These are phyloP conservation scores for Rubroboletus satanas DNA, from an alignment of 768 basidiomycete species.

Conservation along the genomic window DNA sequence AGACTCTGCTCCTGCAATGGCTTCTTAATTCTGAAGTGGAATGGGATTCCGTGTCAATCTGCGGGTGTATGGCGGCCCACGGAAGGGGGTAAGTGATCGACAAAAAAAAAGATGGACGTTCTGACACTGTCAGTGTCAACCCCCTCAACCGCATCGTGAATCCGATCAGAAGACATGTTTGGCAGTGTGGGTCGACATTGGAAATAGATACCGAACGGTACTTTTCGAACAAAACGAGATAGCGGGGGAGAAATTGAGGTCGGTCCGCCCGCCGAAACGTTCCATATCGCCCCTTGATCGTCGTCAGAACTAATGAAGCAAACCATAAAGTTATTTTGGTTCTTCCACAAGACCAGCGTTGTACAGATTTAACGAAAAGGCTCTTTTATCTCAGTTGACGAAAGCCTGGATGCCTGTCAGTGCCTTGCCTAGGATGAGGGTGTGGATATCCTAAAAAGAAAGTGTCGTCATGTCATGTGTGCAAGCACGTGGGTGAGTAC, in stretches of 20 bases:
- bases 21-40: neutral
- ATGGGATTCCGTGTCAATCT: neutral
- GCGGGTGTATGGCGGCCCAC: too few relatives aligned
- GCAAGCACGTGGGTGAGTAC: conserved; percentile 16
- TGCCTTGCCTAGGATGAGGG: conserved; percentile 91
- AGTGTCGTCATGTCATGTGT: conserved; percentile 3
- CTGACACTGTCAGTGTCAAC: neutral
- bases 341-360: neutral
- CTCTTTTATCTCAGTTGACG: conserved; percentile 41
- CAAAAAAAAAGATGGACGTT: neutral
- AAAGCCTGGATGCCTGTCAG: conserved; percentile 90
- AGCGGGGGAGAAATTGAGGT: neutral
- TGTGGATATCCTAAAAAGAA: conserved; percentile 69
- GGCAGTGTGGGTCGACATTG: neutral
- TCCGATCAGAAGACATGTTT: neutral
- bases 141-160: neutral
- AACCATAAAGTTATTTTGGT: neutral
- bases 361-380: neutral
- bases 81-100: too few relatives aligned
- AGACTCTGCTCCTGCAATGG: too few relatives aligned
- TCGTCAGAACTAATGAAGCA: neutral
- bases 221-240: neutral
- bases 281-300: neutral
- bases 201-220: neutral
- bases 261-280: neutral